Evolutionary conservation across 1,284 basidiomycete genomes (phyloP), one percentile per base, ranked within the genome.

Genomic region (Sphaerobolus stellatus): DNA sequence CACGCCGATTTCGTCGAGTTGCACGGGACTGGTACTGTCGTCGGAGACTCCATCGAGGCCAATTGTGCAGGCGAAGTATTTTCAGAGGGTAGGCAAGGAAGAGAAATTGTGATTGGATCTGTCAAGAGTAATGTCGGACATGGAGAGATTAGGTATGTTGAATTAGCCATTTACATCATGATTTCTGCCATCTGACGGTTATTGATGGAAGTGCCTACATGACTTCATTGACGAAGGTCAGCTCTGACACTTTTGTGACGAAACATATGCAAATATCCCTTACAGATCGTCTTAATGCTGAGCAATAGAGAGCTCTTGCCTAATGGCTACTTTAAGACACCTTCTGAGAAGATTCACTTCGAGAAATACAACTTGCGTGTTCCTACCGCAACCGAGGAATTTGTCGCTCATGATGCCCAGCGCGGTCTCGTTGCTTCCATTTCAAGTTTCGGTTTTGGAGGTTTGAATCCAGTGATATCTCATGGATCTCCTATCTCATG

Each of bases 51-150:
- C 18, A 48, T 59, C 16, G 59, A 61, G 43, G 58, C 52, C 4
- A 54, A 59, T 28, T 56, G 41, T 41, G 59, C 59, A 16, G 59
- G 56, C 16, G 43, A 24, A 5, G 34, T 68, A 11, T 69, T 69
- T 33, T 62, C 66, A n/a, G 51, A 59, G n/a, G 62, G 59, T 8
- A 58, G 68, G 14, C 56, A 61, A 28, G 55, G 16, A 6, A 49
- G 56, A 18, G 65, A 62, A 20, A 56, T 56, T 16, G 59, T 70
- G 1, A 66, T 70, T 4, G 67, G 67, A 56, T 67, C 62, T 7
- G 63, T 69, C 48, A 69, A 70, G 31, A 41, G 58, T 22, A 70
- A 68, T 53, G 62, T 70, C 13, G 68, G 68, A 0, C 67, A 69
- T 48, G 48, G 65, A 0, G 67, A 67, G 18, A 36, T 36, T 36